phyloP scores from a whole-genome alignment of 2,329 filamentous ascomycete genomes.

The Mycocentrospora acerina region DNA sequence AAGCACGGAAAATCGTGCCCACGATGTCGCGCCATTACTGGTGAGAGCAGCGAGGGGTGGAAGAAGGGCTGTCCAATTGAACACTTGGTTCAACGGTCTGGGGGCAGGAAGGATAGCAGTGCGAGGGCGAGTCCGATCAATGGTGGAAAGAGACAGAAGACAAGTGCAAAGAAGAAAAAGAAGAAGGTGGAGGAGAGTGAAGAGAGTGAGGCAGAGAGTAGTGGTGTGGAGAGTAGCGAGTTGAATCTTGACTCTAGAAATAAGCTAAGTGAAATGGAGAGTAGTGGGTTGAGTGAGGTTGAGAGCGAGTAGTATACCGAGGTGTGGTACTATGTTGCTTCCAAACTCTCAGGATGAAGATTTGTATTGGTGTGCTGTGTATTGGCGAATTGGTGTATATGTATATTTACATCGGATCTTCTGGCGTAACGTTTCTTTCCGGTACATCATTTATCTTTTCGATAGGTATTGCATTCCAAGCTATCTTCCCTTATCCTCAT shows the following conservation, averaged over 20 bases:
- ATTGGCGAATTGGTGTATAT: no score
- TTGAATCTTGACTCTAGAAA: slow-evolving; percentile 15
- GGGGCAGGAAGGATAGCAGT: slow-evolving; percentile 50
- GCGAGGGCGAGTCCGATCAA: slow-evolving; percentile 12
- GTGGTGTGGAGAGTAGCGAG: slow-evolving; percentile 12
- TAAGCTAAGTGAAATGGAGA: slow-evolving; percentile 32
- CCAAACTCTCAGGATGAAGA: no score
- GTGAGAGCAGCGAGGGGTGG: slow-evolving; percentile 63
- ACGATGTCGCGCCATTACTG: slow-evolving; percentile 62
- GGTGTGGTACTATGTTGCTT: no score
- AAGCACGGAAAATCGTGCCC: slow-evolving; percentile 64
- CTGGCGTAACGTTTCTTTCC: no score
- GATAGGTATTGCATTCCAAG: no score
- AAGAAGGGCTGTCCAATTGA: slow-evolving; percentile 65
- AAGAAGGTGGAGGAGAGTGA: slow-evolving; percentile 16
- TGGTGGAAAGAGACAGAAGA: slow-evolving; percentile 16
- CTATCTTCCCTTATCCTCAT: no score
- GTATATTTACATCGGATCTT: no score
- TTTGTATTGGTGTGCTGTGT: no score
- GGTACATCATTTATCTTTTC: no score
- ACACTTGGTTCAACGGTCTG: slow-evolving; percentile 60
- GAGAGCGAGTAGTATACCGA: not conserved
- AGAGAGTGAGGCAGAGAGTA: slow-evolving; percentile 29
- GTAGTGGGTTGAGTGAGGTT: slow-evolving; percentile 5
- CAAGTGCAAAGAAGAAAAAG: slow-evolving; percentile 7